Evolutionary conservation across 768 basidiomycete genomes (phyloP).

Genomic region (Tephrocybe sp.): DNA sequence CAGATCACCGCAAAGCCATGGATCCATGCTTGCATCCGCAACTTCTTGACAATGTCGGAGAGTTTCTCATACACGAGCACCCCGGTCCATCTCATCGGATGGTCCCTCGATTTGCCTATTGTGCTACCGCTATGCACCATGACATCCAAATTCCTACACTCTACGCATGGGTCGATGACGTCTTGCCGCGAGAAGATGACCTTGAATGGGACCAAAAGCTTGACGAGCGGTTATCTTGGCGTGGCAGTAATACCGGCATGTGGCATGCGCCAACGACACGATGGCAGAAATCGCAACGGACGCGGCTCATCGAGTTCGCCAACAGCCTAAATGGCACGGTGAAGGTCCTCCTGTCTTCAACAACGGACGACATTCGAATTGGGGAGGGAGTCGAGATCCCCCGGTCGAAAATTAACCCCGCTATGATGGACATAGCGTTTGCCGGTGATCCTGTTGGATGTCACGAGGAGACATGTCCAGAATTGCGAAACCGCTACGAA

Average conservation of each 20-base stretch:
- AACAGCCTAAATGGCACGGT: slow-evolving; percentile 31
- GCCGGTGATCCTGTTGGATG: slow-evolving; percentile 41
- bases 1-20: slow-evolving; percentile 37
- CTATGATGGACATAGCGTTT: slow-evolving; percentile 54
- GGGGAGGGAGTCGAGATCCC: slow-evolving; percentile 28
- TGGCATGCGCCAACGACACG: slow-evolving; percentile 28
- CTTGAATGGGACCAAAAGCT: slow-evolving; percentile 58
- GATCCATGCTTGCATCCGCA: slow-evolving; percentile 37
- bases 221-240: slow-evolving; percentile 56
- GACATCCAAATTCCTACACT: slow-evolving; percentile 43
- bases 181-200: slow-evolving; percentile 38
- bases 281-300: slow-evolving; percentile 45
- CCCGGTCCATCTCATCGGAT: slow-evolving; percentile 31
- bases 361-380: slow-evolving; percentile 18
- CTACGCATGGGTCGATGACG: slow-evolving; percentile 35
- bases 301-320: slow-evolving; percentile 36
- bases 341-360: slow-evolving; percentile 28
- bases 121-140: slow-evolving; percentile 40
- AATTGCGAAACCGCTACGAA: slow-evolving; percentile 41
- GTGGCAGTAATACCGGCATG: slow-evolving; percentile 66
- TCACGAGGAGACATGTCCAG: slow-evolving; percentile 34
- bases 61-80: slow-evolving; percentile 34
- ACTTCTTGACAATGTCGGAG: slow-evolving; percentile 34
- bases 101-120: slow-evolving; percentile 43
- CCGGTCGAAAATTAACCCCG: slow-evolving; percentile 36